phyloP scores from a whole-genome alignment of 352 stramenopile species.

The Phytopythium helicoides region DNA sequence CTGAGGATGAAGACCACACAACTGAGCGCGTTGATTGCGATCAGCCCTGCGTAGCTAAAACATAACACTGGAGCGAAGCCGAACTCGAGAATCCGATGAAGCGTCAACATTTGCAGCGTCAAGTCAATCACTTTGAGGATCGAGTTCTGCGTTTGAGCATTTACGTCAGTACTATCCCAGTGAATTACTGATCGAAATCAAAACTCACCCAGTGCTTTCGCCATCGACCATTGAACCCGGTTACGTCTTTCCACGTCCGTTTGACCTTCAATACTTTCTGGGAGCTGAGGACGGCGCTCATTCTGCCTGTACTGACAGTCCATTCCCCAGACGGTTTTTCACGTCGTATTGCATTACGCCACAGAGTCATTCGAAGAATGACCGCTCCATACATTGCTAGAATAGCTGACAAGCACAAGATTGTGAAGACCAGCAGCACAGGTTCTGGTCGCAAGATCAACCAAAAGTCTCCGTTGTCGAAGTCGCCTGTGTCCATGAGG shows the following conservation, averaged over 20 bases:
- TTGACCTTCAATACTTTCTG: too few species aligned
- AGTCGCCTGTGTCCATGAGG: slow-evolving; percentile 23
- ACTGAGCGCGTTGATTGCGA: neutral
- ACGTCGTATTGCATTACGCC: too few species aligned
- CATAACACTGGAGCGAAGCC: neutral
- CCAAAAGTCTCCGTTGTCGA: slow-evolving; percentile 28
- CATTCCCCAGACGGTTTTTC: too few species aligned
- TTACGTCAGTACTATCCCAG: too few species aligned
- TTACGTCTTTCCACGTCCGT: too few species aligned
- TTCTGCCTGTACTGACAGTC: neutral
- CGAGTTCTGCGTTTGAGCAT: neutral
- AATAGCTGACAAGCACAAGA: too few species aligned
- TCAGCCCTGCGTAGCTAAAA: neutral
- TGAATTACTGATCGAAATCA: too few species aligned
- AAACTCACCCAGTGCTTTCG: too few species aligned
- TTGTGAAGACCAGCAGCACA: too few species aligned
- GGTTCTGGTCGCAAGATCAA: slow-evolving; percentile 17
- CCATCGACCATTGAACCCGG: too few species aligned
- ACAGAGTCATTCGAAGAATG: too few species aligned
- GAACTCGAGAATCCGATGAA: slow-evolving; percentile 3
- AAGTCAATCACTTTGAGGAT: slow-evolving; percentile 6
- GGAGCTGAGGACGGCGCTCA: neutral
- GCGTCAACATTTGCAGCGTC: slow-evolving; percentile 2
- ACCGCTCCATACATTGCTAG: too few species aligned
- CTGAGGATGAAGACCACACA: slow-evolving; percentile 7